phyloP scores from a whole-genome alignment of 73 alveolate genomes.

The Tetrahymena elliotti region DNA sequence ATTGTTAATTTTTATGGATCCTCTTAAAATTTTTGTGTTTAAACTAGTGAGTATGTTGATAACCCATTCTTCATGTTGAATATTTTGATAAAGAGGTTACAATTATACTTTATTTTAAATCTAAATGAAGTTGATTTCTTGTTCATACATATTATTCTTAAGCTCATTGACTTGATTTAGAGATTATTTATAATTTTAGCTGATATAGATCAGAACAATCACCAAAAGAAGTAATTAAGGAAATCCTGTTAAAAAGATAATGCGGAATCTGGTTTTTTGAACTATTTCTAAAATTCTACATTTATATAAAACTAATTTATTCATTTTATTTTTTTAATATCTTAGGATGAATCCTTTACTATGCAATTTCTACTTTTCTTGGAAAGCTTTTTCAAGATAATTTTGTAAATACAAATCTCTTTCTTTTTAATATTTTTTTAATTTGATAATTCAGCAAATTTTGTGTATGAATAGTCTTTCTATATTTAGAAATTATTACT shows the following conservation, averaged over 20 bases:
- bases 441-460: background rate
- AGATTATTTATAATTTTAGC: background rate
- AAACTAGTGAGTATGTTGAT: background rate
- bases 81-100: background rate
- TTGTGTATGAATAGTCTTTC: background rate
- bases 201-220: background rate
- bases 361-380: background rate
- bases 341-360: background rate
- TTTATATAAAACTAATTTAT: too few species aligned
- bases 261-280: background rate
- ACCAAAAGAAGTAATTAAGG: background rate
- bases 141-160: background rate
- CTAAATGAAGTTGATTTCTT: background rate
- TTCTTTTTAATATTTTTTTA: too few species aligned
- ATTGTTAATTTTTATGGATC: background rate
- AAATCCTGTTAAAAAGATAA: background rate
- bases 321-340: background rate
- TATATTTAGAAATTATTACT: background rate
- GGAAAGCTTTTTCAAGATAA: background rate
- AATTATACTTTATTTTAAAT: background rate
- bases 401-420: background rate
- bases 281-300: background rate
- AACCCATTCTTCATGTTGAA: background rate
- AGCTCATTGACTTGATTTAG: background rate
- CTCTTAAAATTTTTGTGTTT: background rate